Evolutionary conservation across 768 basidiomycete genomes (phyloP), one percentile per base, ranked within the genome.

Genomic region (Pleurotus cornucopiae): DNA sequence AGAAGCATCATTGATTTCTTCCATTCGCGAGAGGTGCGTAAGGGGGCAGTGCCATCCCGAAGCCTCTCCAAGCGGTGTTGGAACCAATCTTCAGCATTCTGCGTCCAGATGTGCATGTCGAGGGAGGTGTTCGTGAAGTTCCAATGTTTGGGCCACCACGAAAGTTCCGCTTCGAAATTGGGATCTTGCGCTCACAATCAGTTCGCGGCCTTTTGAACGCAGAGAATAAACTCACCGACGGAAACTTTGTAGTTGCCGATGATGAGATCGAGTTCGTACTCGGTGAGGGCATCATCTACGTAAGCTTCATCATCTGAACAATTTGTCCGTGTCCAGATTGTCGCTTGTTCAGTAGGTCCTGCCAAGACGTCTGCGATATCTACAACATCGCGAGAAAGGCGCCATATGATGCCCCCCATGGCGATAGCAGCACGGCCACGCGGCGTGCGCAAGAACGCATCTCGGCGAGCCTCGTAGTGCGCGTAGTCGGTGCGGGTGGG

Each of bases 351-450:
- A n/a, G 62, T 62, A 14, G 66, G 67, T 4, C 65, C 66, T 39
- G 53, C 38, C 13, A 57, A 46, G 2, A 64, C 61, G 9, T 54
- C 18, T 6, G 60, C 58, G n/a, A 26, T 30, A 5, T 43, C 25
- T 4, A 62, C 47, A 37, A 47, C 46, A 23, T 61, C 49, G 11
- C 39, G 51, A 7, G 67, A 64, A 43, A 69, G 49, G 34, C 65
- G 64, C n/a, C 56, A 52, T 13, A 69, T 39, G 21, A 67, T 54
- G n/a, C 68, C 66, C 20, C 68, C 68, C 6, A 56, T 46, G 43
- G 66, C 38, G 30, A 66, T 26, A 6, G 68, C 65, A 14, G 63
- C 67, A 34, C 67, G 62, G 12, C 68, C 67, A 5, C 61, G 57
- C 12, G 59, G 46, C 14, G 55, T 52, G 2, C n/a, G 18, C 38